Conservation (phyloP, 805 yeast genomes). For the Limtongozyma cylindracea region DNA sequence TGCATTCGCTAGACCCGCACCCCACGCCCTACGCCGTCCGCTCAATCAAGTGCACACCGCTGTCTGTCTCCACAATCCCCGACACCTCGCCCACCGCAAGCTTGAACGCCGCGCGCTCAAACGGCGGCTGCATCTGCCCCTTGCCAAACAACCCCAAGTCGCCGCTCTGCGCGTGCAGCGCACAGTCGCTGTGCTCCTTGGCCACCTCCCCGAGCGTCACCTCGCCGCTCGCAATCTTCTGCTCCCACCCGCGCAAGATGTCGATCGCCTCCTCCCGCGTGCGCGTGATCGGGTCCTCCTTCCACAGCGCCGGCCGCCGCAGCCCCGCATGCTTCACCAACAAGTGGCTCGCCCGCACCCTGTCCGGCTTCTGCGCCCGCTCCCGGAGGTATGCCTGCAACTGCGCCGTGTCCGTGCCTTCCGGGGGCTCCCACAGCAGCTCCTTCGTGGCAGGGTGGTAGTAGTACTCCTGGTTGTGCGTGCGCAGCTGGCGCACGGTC, state of each 20-base stretch:
- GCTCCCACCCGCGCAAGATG: constrained; percentile 28
- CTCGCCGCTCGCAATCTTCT: constrained; percentile 36
- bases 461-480: constrained; percentile 70
- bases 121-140: constrained; percentile 90
- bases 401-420: constrained; percentile 40
- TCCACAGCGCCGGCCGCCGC: constrained; percentile 86
- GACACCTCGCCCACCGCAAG: constrained; percentile 67
- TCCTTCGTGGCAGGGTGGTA: constrained; percentile 42
- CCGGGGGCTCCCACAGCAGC: constrained; percentile 84
- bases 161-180: constrained; percentile 69
- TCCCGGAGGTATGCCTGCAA: constrained; percentile 27
- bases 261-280: constrained; percentile 66
- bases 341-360: constrained; percentile 64
- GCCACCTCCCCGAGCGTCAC: constrained; percentile 51
- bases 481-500: constrained; percentile 55
- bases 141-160: constrained; percentile 75
- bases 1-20: too few relatives aligned
- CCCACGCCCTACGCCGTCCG: constrained; percentile 57
- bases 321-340: constrained; percentile 64
- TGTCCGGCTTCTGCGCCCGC: constrained; percentile 14
- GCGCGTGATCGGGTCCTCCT: constrained; percentile 47
- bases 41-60: constrained; percentile 77
- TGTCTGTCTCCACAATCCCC: constrained; percentile 65
- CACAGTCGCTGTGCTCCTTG: constrained; percentile 65
- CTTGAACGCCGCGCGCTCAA: constrained; percentile 70